Base-by-base conservation (phyloP, 2,329 filamentous ascomycete genomes). In the Trichophyton equinum region DNA sequence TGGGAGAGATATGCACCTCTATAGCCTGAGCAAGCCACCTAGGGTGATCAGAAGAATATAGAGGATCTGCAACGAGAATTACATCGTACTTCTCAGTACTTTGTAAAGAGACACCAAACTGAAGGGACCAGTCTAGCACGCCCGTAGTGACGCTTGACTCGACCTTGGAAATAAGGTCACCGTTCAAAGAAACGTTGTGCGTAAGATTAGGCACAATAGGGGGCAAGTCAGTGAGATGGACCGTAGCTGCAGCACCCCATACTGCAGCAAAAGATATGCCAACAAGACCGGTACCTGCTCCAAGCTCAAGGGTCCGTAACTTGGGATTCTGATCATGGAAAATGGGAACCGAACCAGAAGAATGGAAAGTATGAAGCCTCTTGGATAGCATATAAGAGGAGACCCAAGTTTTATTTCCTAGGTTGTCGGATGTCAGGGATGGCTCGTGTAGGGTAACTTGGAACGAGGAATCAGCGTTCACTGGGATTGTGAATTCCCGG, bases 361-460 rank as follows among this genome's bases (percentile, higher is more conserved):
- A 70, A 60, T 75, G 84, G 3, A 75, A 60, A 3, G 61, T 65
- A 61, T 72, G 68, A 27, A 97, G 81, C 25, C 88, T 84, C 66
- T 83, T 86, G 0, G 92, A 87, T 3, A 97, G 83, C 1, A 95
- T 81, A 69, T 91, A 95, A 0, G 91, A 92, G 0, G 91, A 92
- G 0, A 88, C 89, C 94, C 94, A 97, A 0, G 94, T 99, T 74
- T 99, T 97, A 72, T 95, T 81, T 1, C 94, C 94, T 18, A 97
- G 79, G 62, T 89, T 88, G 72, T 96, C 92, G 5, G 88, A 88
- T 0, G 89, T 95, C 61, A 97, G 78, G 0, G 91, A 85, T 1
- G 94, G 94, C 71, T 99, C 94, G 61, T 89, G 82, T 44, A 99
- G 84, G 40, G 81, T 80, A 58, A 99, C 77, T 53, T 85, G 80